Conservation (phyloP, 805 yeast genomes). For the Kodamaea laetipori region DNA sequence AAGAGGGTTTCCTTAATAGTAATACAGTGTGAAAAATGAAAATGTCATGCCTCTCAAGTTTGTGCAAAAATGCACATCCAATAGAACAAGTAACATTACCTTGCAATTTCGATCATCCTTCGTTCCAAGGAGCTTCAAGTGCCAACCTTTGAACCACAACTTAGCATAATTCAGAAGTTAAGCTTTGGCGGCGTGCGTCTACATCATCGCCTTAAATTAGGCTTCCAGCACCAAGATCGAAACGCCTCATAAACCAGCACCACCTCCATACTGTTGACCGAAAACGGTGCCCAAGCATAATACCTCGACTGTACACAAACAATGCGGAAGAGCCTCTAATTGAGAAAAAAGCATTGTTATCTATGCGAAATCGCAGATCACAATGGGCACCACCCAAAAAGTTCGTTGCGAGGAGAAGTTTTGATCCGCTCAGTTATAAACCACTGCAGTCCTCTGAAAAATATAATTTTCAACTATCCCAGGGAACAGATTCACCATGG, state of each 20-base stretch:
- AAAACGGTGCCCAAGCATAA: constrained; percentile 3
- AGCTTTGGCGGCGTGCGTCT: background rate
- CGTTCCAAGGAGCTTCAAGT: too few species aligned
- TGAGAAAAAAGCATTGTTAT: constrained; percentile 3
- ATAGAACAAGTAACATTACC: too few species aligned
- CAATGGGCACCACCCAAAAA: background rate
- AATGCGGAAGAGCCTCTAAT: background rate
- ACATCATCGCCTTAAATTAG: background rate
- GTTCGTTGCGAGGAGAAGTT: constrained; percentile 10
- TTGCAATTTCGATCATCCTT: too few species aligned
- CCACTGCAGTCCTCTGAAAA: background rate
- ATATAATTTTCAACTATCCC: constrained; percentile 8
- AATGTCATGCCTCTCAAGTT: too few species aligned
- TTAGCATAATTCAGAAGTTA: background rate
- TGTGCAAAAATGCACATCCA: too few species aligned
- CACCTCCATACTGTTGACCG: background rate
- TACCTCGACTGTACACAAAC: background rate
- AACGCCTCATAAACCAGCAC: background rate
- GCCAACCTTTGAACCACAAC: too few species aligned
- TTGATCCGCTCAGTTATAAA: constrained; percentile 4
- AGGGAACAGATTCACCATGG: constrained; percentile 44
- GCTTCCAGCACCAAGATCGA: background rate
- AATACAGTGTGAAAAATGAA: too few species aligned
- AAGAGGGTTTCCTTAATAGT: too few species aligned
- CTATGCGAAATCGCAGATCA: constrained; percentile 1